Conservation (phyloP, 352 stramenopile genomes). For the Phytopythium sindhum region DNA sequence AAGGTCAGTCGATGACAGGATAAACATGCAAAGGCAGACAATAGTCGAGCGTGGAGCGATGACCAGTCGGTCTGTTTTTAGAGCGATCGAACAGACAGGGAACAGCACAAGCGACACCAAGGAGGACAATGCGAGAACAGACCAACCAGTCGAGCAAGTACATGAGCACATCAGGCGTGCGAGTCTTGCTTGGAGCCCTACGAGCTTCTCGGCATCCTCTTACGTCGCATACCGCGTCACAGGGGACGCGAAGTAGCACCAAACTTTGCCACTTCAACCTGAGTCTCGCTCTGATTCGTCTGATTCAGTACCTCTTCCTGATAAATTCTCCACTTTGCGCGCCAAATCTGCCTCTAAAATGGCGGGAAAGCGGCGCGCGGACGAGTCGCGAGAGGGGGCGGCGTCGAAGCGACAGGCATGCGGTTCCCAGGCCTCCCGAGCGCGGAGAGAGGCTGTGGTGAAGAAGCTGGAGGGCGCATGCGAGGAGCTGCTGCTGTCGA, state of each 20-base stretch:
- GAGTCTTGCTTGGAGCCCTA: neutral
- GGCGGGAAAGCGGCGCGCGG: slow-evolving; percentile 1
- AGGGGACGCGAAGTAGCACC: too few relatives aligned
- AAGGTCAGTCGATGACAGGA: neutral
- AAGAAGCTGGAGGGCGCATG: slow-evolving; percentile 49
- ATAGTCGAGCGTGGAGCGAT: neutral
- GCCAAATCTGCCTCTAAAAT: neutral
- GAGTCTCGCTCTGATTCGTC: neutral
- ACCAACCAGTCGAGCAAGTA: neutral
- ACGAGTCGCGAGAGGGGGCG: neutral
- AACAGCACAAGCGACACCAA: neutral
- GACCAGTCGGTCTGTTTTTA: slow-evolving; percentile 2
- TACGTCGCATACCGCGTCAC: too few relatives aligned
- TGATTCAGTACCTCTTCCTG: neutral
- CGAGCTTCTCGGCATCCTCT: too few relatives aligned
- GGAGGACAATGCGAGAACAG: neutral
- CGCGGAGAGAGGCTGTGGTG: slow-evolving; percentile 10
- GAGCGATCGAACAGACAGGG: neutral
- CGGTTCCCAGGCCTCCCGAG: neutral
- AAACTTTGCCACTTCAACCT: slow-evolving; percentile 1
- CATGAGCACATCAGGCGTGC: neutral
- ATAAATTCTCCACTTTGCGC: neutral
- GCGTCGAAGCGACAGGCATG: neutral
- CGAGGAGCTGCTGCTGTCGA: slow-evolving; percentile 60
- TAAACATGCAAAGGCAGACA: neutral